These are phyloP conservation scores for Alternaria postmessia DNA, from an alignment of 2,329 filamentous ascomycete species.

Conservation along the genomic window DNA sequence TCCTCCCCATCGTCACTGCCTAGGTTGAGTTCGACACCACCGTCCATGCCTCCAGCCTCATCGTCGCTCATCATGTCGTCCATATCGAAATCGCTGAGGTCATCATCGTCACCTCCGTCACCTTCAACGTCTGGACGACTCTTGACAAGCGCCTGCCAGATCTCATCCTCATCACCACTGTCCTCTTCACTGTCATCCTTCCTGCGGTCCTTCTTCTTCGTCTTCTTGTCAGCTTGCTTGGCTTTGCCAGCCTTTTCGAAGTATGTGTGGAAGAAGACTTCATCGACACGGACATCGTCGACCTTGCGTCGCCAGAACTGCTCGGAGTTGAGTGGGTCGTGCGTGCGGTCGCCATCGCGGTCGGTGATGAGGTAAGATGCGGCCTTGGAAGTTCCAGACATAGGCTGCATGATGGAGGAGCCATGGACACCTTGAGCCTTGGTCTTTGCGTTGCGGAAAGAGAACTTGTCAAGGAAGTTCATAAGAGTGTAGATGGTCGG, in stretches of 20 bases:
- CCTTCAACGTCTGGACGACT: conserved; percentile 80
- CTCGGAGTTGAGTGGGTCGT: conserved; percentile 80
- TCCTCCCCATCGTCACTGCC: conserved; percentile 60
- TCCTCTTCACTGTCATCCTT: conserved; percentile 57
- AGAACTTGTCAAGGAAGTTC: conserved; percentile 96
- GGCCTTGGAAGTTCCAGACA: conserved; percentile 69
- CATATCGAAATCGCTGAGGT: conserved; percentile 63
- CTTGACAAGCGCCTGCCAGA: conserved; percentile 89
- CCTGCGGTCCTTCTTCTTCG: conserved; percentile 58
- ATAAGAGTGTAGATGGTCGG: conserved; percentile 89
- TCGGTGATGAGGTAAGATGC: conserved; percentile 68
- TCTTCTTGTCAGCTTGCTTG: conserved; percentile 65
- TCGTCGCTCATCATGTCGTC: conserved; percentile 57
- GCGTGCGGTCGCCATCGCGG: conserved; percentile 65
- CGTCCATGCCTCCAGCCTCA: conserved; percentile 54
- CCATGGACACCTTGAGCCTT: conserved; percentile 70
- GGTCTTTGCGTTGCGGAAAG: conserved; percentile 92
- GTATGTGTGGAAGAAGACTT: conserved; percentile 98
- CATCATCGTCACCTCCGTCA: conserved; percentile 65
- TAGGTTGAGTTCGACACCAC: conserved; percentile 54
- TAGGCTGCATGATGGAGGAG: conserved; percentile 94
- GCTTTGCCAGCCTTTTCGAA: conserved; percentile 73
- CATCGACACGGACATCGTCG: conserved; percentile 87
- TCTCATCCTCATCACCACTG: conserved; percentile 78
- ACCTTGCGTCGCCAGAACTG: conserved; percentile 90